These are phyloP conservation scores for Quercus phellos DNA, from an alignment of 331 rosid species.

Conservation along the genomic window DNA sequence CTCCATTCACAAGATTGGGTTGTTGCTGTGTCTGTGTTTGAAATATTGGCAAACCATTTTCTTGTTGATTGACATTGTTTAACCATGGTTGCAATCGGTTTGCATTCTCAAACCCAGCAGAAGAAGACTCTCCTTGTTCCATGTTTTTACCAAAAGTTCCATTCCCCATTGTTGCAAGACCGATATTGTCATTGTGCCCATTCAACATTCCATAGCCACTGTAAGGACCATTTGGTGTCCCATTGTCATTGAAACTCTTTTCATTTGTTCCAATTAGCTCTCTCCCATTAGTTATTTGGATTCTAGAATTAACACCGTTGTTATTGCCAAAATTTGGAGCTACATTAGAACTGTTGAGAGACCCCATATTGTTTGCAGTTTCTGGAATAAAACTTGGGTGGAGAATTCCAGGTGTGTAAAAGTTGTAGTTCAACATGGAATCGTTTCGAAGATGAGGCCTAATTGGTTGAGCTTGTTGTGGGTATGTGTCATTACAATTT, in stretches of 20 bases:
- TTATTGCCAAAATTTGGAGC: not conserved
- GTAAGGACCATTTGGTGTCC: not conserved
- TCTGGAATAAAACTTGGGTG: not conserved
- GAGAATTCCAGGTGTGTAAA: not conserved
- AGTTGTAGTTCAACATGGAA: not conserved
- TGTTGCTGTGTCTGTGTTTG: not conserved
- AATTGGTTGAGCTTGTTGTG: not conserved
- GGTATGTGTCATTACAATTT: not conserved
- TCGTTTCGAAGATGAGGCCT: not conserved
- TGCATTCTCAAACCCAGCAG: not conserved
- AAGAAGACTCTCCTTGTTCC: conserved; percentile 3
- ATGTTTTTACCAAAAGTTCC: conserved; percentile 3
- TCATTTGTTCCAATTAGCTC: not conserved
- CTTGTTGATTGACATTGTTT: not conserved
- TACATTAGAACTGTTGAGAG: not conserved
- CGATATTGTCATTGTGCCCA: not conserved
- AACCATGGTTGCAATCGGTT: not conserved
- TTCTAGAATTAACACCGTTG: not conserved
- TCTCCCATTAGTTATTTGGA: conserved; percentile 10
- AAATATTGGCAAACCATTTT: not conserved
- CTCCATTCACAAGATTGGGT: not conserved
- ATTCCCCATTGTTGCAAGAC: not conserved
- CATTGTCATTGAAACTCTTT: not conserved
- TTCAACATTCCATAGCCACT: conserved; percentile 3
- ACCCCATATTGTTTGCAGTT: not conserved